Percentiles rank a stretch among this genome's conserved stretches.
These are phyloP conservation scores for Hymenoscyphus occultus DNA, from an alignment of 2,329 filamentous ascomycete genomes.

Conservation along the genomic window DNA sequence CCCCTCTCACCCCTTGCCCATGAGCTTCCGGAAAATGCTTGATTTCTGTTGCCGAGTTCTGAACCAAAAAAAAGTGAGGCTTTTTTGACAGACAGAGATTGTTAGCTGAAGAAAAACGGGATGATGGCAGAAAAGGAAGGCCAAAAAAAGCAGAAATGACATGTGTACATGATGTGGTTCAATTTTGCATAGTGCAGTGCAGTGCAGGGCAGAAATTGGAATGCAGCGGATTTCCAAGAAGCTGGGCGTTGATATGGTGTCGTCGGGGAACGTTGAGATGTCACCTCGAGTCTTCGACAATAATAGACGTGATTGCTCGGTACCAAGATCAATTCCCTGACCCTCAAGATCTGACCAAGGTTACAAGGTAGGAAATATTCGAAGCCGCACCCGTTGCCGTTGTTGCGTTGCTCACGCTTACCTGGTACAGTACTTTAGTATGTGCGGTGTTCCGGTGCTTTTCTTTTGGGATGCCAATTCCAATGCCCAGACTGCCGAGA, in stretches of 20 bases:
- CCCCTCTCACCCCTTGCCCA: neutral
- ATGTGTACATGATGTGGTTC: neutral
- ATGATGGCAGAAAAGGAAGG: neutral
- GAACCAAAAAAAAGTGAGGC: slow-evolving; percentile 8
- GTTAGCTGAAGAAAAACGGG: neutral
- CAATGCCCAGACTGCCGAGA: slow-evolving; percentile 9
- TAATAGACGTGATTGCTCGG: neutral
- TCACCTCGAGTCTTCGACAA: neutral
- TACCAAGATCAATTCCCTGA: neutral
- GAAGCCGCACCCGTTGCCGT: neutral
- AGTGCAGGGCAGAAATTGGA: too few relatives aligned
- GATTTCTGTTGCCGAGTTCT: slow-evolving; percentile 8
- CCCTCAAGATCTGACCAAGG: neutral
- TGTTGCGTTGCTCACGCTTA: neutral
- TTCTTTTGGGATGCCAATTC: neutral
- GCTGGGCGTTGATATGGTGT: neutral
- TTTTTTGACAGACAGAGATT: slow-evolving; percentile 5
- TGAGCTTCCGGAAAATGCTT: slow-evolving; percentile 2
- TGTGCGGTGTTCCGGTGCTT: neutral
- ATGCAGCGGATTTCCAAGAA: neutral
- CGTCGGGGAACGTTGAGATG: slow-evolving; percentile 1
- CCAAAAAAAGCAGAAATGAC: neutral
- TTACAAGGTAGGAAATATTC: neutral
- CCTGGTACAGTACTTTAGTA: too few relatives aligned
- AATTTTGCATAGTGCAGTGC: neutral